Evolutionary conservation across 2,329 filamentous ascomycete species (phyloP).

Genomic region (Trichoderma koningiopsis): DNA sequence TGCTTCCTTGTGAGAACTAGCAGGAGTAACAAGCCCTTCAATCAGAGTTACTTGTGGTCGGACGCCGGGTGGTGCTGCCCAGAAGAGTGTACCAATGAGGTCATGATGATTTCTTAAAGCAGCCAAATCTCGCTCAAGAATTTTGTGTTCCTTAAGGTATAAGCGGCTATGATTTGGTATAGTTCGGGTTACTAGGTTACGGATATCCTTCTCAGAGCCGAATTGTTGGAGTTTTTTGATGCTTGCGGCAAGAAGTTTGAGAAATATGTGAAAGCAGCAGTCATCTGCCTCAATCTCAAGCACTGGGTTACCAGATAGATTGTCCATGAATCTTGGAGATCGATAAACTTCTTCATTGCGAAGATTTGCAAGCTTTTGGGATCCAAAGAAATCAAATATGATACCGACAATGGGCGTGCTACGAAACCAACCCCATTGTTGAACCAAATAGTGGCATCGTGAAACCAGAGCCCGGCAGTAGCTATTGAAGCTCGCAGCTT

Average conservation of each 20-base stretch:
- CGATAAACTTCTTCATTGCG: slow-evolving; percentile 65
- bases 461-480: slow-evolving; percentile 62
- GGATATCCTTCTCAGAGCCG: slow-evolving; percentile 58
- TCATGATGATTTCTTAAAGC: slow-evolving; percentile 70
- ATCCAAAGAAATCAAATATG: slow-evolving; percentile 70
- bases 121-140: slow-evolving; percentile 62
- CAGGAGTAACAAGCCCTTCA: slow-evolving; percentile 60
- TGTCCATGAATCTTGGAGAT: slow-evolving; percentile 63
- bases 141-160: slow-evolving; percentile 62
- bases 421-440: slow-evolving; percentile 66
- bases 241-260: slow-evolving; percentile 63
- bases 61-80: slow-evolving; percentile 59
- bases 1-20: slow-evolving; percentile 66
- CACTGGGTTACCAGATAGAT: slow-evolving; percentile 50
- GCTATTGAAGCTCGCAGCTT: slow-evolving; percentile 64
- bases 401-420: slow-evolving; percentile 60
- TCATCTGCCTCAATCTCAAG: slow-evolving; percentile 58
- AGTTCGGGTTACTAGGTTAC: slow-evolving; percentile 62
- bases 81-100: slow-evolving; percentile 66
- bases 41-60: slow-evolving; percentile 58
- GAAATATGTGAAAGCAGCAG: slow-evolving; percentile 66
- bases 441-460: slow-evolving; percentile 64
- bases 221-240: slow-evolving; percentile 54
- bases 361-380: slow-evolving; percentile 61
- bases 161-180: slow-evolving; percentile 68